phyloP scores from a whole-genome alignment of 2,329 filamentous ascomycete species.

The Tricladium varicosporioides region DNA sequence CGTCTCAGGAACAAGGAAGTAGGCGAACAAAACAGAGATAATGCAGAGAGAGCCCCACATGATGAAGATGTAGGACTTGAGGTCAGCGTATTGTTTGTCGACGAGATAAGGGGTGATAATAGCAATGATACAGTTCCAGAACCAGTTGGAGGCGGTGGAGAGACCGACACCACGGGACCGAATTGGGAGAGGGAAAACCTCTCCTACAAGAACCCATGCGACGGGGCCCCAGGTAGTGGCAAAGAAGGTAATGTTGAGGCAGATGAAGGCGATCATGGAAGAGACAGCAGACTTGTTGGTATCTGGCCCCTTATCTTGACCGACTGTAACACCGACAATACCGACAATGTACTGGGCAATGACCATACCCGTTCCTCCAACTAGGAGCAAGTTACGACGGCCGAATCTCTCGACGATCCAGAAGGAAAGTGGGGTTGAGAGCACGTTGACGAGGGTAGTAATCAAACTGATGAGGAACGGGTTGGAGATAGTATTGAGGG shows the following conservation, averaged over 20 bases:
- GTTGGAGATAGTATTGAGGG: constrained; percentile 66
- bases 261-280: constrained; percentile 82
- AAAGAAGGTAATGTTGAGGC: constrained; percentile 78
- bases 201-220: constrained; percentile 78
- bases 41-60: constrained; percentile 71
- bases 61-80: constrained; percentile 74
- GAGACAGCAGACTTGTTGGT: constrained; percentile 48
- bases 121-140: constrained; percentile 77
- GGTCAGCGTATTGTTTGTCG: constrained; percentile 66
- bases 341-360: constrained; percentile 84
- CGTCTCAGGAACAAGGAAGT: constrained; percentile 78
- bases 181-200: constrained; percentile 84
- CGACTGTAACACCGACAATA: constrained; percentile 50
- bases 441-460: constrained; percentile 86
- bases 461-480: constrained; percentile 83
- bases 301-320: constrained; percentile 61
- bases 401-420: constrained; percentile 82
- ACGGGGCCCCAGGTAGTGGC: constrained; percentile 82
- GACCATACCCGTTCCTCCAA: constrained; percentile 78
- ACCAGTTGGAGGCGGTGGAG: constrained; percentile 66
- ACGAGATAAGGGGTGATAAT: constrained; percentile 78
- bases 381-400: constrained; percentile 75
- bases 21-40: constrained; percentile 69
- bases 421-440: constrained; percentile 77
- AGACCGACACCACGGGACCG: constrained; percentile 77